Evolutionary conservation across 352 stramenopile genomes (phyloP).

Genomic region (Pythium sp.): DNA sequence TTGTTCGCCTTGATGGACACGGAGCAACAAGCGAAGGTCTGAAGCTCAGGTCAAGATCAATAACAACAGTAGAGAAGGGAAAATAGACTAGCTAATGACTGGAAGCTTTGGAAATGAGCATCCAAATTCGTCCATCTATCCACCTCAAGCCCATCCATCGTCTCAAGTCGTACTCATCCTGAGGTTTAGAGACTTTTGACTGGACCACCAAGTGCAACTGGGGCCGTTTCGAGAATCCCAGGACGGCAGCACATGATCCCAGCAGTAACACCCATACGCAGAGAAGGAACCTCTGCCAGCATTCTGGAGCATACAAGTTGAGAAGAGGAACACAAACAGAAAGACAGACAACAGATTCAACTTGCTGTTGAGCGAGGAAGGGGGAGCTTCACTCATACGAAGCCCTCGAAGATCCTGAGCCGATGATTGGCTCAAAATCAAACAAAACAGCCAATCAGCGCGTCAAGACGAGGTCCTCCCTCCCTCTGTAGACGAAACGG

Average conservation of each 20-base stretch:
- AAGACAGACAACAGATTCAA: not conserved
- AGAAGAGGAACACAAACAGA: too few species aligned
- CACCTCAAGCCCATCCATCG: too few species aligned
- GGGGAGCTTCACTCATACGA: too few species aligned
- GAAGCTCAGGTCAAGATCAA: not conserved
- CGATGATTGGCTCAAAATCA: not conserved
- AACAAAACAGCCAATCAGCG: not conserved
- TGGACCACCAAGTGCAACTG: not conserved
- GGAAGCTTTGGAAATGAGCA: not conserved
- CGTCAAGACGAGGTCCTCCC: too few species aligned
- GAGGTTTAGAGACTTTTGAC: not conserved
- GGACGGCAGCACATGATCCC: not conserved
- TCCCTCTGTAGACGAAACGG: too few species aligned
- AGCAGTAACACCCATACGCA: not conserved
- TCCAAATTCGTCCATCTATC: not conserved
- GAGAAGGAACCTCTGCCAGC: not conserved
- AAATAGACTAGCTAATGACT: not conserved
- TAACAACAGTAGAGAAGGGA: not conserved
- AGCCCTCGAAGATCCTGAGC: too few species aligned
- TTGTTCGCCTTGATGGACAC: not conserved
- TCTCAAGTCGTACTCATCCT: not conserved
- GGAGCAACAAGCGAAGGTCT: not conserved
- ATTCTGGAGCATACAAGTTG: too few species aligned
- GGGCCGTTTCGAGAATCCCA: not conserved
- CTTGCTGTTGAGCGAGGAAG: not conserved